Evolutionary conservation across 768 basidiomycete species (phyloP).

Genomic region (Lentinula boryana): DNA sequence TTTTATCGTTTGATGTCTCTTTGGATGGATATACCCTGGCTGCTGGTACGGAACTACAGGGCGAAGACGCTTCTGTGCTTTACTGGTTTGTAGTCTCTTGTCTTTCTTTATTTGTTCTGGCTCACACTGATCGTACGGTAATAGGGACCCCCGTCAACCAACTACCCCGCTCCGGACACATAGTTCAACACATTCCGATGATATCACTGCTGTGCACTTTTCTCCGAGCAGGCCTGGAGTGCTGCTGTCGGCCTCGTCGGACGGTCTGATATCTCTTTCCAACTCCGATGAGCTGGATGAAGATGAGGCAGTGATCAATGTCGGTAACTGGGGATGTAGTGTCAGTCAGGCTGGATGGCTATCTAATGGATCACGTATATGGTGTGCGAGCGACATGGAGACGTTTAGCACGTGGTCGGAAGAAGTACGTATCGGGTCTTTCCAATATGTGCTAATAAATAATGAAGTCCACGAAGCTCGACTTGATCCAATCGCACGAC

Average conservation of each 20-base stretch:
- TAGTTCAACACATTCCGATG: conserved; percentile 87
- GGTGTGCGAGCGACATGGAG: conserved; percentile 95
- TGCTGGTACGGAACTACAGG: conserved; percentile 76
- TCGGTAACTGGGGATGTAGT: conserved; percentile 85
- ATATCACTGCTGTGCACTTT: conserved; percentile 76
- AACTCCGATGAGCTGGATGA: conserved; percentile 75
- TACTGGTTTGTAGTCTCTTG: conserved; percentile 57
- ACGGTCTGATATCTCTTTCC: conserved; percentile 74
- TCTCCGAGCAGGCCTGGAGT: conserved; percentile 33
- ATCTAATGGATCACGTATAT: conserved; percentile 35
- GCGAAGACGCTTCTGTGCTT: conserved; percentile 75
- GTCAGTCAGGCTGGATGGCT: conserved; percentile 75
- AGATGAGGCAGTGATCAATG: conserved; percentile 76
- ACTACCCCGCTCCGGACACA: conserved; percentile 67
- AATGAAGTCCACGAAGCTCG: conserved; percentile 38
- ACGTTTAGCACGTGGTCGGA: conserved; percentile 80
- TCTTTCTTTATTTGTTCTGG: not conserved
- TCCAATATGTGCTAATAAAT: not conserved
- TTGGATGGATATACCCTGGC: conserved; percentile 67
- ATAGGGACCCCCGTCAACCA: conserved; percentile 86
- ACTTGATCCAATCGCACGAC: conserved; percentile 48
- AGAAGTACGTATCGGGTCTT: conserved; percentile 39
- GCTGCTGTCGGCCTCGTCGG: conserved; percentile 78
- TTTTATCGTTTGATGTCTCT: conserved; percentile 70
- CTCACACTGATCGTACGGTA: not conserved